Evolutionary conservation across 2,329 filamentous ascomycete species (phyloP), one percentile per base, ranked within the genome.

Genomic region (Sphaceloma murrayae): DNA sequence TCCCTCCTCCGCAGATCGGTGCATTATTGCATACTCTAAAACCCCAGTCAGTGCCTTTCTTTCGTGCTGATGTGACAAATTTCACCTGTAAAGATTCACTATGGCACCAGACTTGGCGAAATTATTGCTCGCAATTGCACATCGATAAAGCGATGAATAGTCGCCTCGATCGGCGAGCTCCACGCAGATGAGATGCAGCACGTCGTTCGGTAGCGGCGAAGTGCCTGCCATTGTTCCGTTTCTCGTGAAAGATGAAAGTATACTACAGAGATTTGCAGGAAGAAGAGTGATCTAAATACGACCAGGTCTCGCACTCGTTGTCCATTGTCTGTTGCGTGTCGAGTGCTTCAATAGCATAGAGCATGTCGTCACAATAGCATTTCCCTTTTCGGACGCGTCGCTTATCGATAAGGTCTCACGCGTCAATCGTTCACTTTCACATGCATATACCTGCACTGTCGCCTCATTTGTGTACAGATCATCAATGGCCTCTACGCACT

Each of bases 11-110:
- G 61, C 63, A 62, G 14, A 68, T 59, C 2, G 66, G 64, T 16
- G 64, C 61, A 16, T 62, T 54, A 49, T 69, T 66, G 50, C 67
- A 64, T 27, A 62, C 65, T 6, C 67, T 69, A n/a, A n/a, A n/a
- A n/a, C n/a, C n/a, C n/a, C n/a, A n/a, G n/a, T n/a, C n/a, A n/a
- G n/a, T n/a, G n/a, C n/a, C n/a, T n/a, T n/a, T n/a, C n/a, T n/a
- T n/a, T n/a, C n/a, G n/a, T n/a, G n/a, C n/a, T n/a, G n/a, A n/a
- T n/a, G n/a, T n/a, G n/a, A n/a, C n/a, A n/a, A n/a, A n/a, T n/a
- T n/a, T 14, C 62, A 80, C 77, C 76, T 72, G 57, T 83, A 85
- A 3, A 84, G 63, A 48, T 73, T 68, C 33, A 73, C 70, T 32
- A 84, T 60, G 5, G 78, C 77, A 45, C 60, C 60, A 38, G 78